A percentile compares a stretch with the other conserved stretches of the same genome.
Conservation (phyloP, 208 protist species). For the Acanthamoeba royreba region DNA sequence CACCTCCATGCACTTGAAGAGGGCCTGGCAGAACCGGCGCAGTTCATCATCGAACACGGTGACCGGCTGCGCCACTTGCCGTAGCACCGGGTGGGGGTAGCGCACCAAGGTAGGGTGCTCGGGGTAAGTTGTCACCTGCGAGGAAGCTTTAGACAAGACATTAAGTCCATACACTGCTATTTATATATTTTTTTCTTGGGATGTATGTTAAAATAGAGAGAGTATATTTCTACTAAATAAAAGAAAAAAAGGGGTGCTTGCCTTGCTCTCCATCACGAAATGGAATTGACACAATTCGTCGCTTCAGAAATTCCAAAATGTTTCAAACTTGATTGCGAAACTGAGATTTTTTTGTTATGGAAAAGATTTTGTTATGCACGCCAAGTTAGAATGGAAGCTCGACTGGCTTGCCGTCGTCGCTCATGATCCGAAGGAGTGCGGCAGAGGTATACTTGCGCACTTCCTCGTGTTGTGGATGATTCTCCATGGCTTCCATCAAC, state of each 20-base stretch:
- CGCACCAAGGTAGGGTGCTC: not conserved
- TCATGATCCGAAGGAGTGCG: not conserved
- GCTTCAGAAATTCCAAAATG: too few relatives aligned
- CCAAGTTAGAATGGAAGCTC: not conserved
- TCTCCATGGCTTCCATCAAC: not conserved
- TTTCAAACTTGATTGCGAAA: not conserved
- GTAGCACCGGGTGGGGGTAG: not conserved
- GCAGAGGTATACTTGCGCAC: constrained; percentile 11
- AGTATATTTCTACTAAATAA: too few relatives aligned
- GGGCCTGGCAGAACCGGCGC: not conserved
- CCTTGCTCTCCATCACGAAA: too few relatives aligned
- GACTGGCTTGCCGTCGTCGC: not conserved
- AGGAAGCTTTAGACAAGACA: too few relatives aligned
- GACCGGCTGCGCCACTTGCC: not conserved
- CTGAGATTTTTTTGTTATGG: not conserved
- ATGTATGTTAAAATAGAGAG: too few relatives aligned
- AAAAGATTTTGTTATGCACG: not conserved
- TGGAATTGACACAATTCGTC: too few relatives aligned
- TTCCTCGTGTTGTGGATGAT: not conserved
- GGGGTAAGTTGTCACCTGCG: too few relatives aligned
- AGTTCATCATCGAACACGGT: not conserved
- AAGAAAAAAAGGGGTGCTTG: too few relatives aligned
- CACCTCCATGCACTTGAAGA: not conserved
- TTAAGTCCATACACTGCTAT: too few relatives aligned
- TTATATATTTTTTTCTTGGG: too few relatives aligned